These are phyloP conservation scores for Aureoboletus auriporus DNA, from an alignment of 768 basidiomycete genomes.

Conservation along the genomic window DNA sequence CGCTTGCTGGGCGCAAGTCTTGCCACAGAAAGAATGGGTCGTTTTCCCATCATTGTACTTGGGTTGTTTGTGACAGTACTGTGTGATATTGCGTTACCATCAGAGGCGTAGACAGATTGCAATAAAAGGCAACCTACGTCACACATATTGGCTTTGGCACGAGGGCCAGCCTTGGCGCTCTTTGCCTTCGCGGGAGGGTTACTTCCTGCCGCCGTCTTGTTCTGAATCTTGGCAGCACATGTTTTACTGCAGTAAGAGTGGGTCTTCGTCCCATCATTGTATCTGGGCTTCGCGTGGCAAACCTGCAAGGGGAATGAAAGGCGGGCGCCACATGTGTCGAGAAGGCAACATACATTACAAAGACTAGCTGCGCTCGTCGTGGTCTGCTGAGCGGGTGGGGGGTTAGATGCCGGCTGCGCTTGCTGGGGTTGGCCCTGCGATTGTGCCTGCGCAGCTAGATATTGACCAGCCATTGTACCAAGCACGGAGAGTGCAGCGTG, in stretches of 20 bases:
- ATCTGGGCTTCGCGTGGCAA: constrained; percentile 54
- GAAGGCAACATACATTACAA: constrained; percentile 44
- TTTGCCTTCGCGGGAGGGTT: constrained; percentile 27
- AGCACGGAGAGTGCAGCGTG: constrained; percentile 34
- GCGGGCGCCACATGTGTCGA: constrained; percentile 4
- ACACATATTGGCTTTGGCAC: constrained; percentile 39
- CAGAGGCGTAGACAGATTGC: neutral
- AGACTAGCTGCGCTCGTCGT: constrained; percentile 31
- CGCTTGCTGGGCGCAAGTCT: constrained; percentile 54
- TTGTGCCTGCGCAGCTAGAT: constrained; percentile 31
- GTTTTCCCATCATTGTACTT: constrained; percentile 56
- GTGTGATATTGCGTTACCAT: constrained; percentile 6
- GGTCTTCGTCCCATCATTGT: constrained; percentile 50
- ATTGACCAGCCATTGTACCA: constrained; percentile 34
- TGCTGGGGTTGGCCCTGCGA: constrained; percentile 18
- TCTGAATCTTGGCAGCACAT: constrained; percentile 48
- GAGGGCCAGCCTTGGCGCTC: constrained; percentile 21
- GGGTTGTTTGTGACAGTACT: constrained; percentile 60
- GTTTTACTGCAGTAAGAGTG: constrained; percentile 59
- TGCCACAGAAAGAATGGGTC: constrained; percentile 61
- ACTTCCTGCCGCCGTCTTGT: constrained; percentile 19
- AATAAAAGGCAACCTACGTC: constrained; percentile 37
- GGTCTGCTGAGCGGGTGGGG: constrained; percentile 13
- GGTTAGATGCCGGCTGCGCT: constrained; percentile 17
- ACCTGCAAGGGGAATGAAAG: constrained; percentile 32